Conservation (phyloP, 768 basidiomycete genomes). For the Hypholoma sublateritium region DNA sequence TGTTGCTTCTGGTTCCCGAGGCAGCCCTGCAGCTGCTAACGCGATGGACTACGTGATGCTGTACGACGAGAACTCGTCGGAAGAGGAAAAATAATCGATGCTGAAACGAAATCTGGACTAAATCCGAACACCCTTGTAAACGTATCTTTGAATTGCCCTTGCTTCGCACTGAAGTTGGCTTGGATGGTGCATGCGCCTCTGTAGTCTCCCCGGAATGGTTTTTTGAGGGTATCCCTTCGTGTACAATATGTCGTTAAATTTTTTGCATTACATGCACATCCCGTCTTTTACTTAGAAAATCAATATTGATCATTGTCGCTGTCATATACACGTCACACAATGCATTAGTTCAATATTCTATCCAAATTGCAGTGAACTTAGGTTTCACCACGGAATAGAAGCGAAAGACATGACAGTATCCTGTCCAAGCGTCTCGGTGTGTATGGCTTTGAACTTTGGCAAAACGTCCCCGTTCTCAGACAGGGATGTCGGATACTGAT, state of each 20-base stretch:
- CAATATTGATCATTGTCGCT: background rate
- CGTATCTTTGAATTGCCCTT: background rate
- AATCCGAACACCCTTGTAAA: background rate
- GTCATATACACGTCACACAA: conserved; percentile 21
- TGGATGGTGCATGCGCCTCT: too few species aligned
- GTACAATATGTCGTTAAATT: too few species aligned
- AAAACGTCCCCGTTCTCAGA: background rate
- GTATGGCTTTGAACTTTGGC: conserved; percentile 24
- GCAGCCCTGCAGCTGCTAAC: conserved; percentile 7
- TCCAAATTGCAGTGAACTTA: background rate
- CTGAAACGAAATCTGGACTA: background rate
- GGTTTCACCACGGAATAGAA: background rate
- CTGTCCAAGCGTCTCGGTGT: conserved; percentile 33
- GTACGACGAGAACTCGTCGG: conserved; percentile 66
- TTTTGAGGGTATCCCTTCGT: too few species aligned
- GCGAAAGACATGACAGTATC: conserved; percentile 33
- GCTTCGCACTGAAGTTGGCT: too few species aligned
- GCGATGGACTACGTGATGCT: conserved; percentile 66
- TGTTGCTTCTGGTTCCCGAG: background rate
- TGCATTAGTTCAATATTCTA: conserved; percentile 7
- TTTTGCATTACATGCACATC: too few species aligned
- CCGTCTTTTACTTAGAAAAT: too few species aligned
- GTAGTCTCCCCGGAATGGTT: too few species aligned
- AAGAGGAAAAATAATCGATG: conserved; percentile 19
- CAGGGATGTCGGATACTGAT: conserved; percentile 23